phyloP scores from a whole-genome alignment of 2,329 filamentous ascomycete genomes.

The Pseudogymnoascus destructans region DNA sequence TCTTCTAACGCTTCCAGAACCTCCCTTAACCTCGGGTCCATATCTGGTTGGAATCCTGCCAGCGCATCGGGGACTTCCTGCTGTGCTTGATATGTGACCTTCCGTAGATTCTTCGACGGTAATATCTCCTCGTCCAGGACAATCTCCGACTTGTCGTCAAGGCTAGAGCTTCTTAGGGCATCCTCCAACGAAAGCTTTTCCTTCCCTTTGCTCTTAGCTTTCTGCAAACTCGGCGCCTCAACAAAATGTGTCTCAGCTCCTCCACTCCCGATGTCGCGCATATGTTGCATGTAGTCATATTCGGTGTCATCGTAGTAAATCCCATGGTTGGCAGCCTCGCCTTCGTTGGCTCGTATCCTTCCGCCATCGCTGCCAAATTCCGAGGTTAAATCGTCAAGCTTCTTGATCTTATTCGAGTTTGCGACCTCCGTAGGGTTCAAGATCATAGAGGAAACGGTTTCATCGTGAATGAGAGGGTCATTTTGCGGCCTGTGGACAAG shows the following conservation, averaged over 20 bases:
- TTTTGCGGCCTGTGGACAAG: conserved; percentile 94
- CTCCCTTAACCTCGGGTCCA: conserved; percentile 87
- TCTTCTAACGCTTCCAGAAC: conserved; percentile 89
- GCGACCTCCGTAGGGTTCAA: conserved; percentile 52
- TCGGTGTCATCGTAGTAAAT: conserved; percentile 89
- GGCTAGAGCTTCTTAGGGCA: conserved; percentile 52
- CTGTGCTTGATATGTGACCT: conserved; percentile 77
- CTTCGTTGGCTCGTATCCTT: conserved; percentile 70
- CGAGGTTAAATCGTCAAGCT: conserved; percentile 59
- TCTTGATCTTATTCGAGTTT: conserved; percentile 45
- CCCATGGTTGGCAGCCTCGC: conserved; percentile 87
- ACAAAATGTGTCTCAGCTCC: conserved; percentile 68
- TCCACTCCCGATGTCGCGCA: conserved; percentile 70
- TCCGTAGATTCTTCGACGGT: conserved; percentile 65
- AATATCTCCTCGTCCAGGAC: conserved; percentile 62
- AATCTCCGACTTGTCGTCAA: conserved; percentile 40
- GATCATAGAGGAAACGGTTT: conserved; percentile 77
- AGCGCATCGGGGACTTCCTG: conserved; percentile 87
- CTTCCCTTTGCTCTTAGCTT: conserved; percentile 57
- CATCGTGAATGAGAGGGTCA: conserved; percentile 93
- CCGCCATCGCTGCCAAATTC: conserved; percentile 59
- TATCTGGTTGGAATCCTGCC: conserved; percentile 89
- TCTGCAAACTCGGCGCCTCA: conserved; percentile 48
- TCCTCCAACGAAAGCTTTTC: conserved; percentile 72
- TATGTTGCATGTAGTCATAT: conserved; percentile 99